These are phyloP conservation scores for Atkinsonella hypoxylon DNA, from an alignment of 2,329 filamentous ascomycete species.

Conservation along the genomic window DNA sequence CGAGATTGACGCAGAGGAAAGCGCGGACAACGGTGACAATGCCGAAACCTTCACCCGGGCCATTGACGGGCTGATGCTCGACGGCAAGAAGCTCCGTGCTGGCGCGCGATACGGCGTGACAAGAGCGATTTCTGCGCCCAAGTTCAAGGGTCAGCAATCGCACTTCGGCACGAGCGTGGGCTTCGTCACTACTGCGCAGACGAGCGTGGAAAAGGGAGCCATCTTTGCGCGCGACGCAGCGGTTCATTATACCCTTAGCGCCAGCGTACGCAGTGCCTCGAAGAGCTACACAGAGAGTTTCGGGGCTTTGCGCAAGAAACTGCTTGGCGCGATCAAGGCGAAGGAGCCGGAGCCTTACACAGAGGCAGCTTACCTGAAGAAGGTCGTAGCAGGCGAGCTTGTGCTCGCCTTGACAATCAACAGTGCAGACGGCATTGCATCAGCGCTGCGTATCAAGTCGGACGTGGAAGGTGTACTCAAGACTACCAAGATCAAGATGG, in stretches of 20 bases:
- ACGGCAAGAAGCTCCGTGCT: slow-evolving; percentile 41
- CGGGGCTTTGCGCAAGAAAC: slow-evolving; percentile 37
- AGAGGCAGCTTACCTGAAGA: slow-evolving; percentile 37
- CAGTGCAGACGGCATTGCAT: slow-evolving; percentile 50
- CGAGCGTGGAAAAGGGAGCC: slow-evolving; percentile 33
- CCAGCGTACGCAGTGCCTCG: slow-evolving; percentile 19
- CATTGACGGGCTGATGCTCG: slow-evolving; percentile 42
- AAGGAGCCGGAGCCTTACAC: slow-evolving; percentile 27
- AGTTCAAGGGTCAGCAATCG: slow-evolving; percentile 27
- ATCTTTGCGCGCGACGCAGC: slow-evolving; percentile 43
- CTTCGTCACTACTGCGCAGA: slow-evolving; percentile 39
- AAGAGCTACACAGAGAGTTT: slow-evolving; percentile 45
- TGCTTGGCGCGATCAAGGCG: slow-evolving; percentile 36
- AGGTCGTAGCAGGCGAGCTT: slow-evolving; percentile 40
- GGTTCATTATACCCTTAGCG: slow-evolving; percentile 46
- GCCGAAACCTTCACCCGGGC: slow-evolving; percentile 42
- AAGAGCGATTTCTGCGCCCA: slow-evolving; percentile 44
- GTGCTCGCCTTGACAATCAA: slow-evolving; percentile 48
- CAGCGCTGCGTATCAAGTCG: slow-evolving; percentile 45
- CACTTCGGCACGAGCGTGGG: slow-evolving; percentile 47
- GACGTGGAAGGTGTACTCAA: slow-evolving; percentile 35
- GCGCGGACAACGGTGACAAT: slow-evolving; percentile 39
- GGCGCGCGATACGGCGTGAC: slow-evolving; percentile 46
- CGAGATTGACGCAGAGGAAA: slow-evolving; percentile 47
- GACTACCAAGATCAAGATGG: slow-evolving; percentile 32